Conservation (phyloP, 441 rosid genomes). For the Euphorbia celastroides region DNA sequence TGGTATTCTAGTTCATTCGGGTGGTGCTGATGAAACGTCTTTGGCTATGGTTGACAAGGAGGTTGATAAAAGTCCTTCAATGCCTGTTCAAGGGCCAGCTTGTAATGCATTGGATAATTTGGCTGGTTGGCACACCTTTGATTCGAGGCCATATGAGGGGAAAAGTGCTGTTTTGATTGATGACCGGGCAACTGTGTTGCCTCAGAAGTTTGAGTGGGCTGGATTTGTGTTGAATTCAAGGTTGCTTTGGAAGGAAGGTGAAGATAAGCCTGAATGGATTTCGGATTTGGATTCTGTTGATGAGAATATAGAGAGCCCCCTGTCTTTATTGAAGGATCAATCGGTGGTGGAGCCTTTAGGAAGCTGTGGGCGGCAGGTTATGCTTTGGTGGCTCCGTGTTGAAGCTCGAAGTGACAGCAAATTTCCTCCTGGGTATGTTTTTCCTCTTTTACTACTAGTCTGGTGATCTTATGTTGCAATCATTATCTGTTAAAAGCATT, state of each 20-base stretch:
- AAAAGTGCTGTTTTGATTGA: conserved; percentile 68
- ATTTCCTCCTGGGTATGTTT: conserved; percentile 86
- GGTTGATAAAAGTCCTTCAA: conserved; percentile 29
- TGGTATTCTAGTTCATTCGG: conserved; percentile 73
- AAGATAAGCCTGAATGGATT: conserved; percentile 69
- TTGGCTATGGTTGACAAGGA: conserved; percentile 24
- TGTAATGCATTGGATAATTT: conserved; percentile 66
- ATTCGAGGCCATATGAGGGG: conserved; percentile 55
- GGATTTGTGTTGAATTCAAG: conserved; percentile 93
- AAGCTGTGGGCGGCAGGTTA: conserved; percentile 84
- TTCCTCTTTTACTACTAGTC: conserved; percentile 10
- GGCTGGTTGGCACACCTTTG: conserved; percentile 86
- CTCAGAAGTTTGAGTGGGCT: conserved; percentile 87
- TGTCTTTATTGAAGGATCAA: conserved; percentile 59
- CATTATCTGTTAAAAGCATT: not conserved
- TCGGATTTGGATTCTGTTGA: conserved; percentile 53
- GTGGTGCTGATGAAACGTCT: conserved; percentile 39
- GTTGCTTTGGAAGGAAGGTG: conserved; percentile 75
- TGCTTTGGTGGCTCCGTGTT: conserved; percentile 99
- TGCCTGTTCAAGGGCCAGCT: conserved; percentile 96
- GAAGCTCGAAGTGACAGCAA: conserved; percentile 99
- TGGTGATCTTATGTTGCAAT: not conserved
- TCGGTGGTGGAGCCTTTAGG: conserved; percentile 90
- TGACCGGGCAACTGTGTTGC: conserved; percentile 79
- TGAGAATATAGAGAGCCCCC: conserved; percentile 64